These are phyloP conservation scores for Paracorniculantispora psalliotae DNA, from an alignment of 2,329 filamentous ascomycete species.

Conservation along the genomic window DNA sequence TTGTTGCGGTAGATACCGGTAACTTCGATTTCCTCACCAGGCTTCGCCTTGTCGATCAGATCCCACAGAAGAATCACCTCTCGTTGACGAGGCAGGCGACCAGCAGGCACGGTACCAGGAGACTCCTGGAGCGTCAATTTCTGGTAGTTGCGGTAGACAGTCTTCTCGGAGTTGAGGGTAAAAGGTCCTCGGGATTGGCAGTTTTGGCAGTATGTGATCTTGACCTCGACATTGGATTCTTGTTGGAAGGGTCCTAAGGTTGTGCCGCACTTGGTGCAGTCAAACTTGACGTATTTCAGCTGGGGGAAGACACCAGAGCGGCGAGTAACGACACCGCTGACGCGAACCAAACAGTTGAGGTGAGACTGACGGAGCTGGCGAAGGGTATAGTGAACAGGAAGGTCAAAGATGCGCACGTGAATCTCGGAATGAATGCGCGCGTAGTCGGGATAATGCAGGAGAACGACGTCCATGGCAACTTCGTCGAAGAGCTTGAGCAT, in stretches of 20 bases:
- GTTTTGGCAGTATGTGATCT: constrained; percentile 92
- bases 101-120: constrained; percentile 91
- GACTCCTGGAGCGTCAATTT: constrained; percentile 97
- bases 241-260: constrained; percentile 96
- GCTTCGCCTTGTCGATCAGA: constrained; percentile 93
- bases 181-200: constrained; percentile 95
- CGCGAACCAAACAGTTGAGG: constrained; percentile 89
- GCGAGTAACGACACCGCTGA: constrained; percentile 91
- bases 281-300: constrained; percentile 97
- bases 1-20: constrained; percentile 98
- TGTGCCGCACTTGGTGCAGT: constrained; percentile 87
- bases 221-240: constrained; percentile 93
- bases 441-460: constrained; percentile 96
- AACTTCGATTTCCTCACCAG: constrained; percentile 94
- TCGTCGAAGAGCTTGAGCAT: constrained; percentile 95
- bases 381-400: constrained; percentile 91
- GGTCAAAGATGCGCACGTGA: constrained; percentile 91
- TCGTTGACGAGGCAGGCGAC: constrained; percentile 84
- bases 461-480: constrained; percentile 91
- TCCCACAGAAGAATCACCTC: constrained; percentile 97
- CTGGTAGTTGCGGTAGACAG: constrained; percentile 97
- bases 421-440: constrained; percentile 97
- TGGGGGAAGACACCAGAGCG: constrained; percentile 95
- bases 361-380: constrained; percentile 93
- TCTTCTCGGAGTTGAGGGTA: constrained; percentile 93